Evolutionary conservation across 306 rosid species (phyloP).

Genomic region (Glycine soja): DNA sequence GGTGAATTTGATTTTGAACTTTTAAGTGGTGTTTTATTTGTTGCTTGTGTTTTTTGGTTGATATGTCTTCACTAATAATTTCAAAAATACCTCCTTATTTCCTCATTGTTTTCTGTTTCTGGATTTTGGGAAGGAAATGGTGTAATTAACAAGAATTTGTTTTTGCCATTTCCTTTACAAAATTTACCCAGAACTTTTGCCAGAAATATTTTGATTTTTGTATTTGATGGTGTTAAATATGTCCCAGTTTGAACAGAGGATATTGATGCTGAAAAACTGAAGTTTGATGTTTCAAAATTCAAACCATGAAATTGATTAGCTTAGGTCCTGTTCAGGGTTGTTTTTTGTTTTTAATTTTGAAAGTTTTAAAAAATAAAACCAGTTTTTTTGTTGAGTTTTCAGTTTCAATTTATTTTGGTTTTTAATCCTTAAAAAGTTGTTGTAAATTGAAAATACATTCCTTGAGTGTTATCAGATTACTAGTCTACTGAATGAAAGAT

Average conservation of each 20-base stretch:
- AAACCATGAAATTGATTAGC: neutral
- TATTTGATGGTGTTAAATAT: neutral
- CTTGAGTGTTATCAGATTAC: too few species aligned
- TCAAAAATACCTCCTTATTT: neutral
- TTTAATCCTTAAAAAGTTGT: too few species aligned
- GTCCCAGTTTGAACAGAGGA: neutral
- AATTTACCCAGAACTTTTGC: neutral
- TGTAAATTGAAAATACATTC: too few species aligned
- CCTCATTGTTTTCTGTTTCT: neutral
- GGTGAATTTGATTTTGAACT: too few species aligned
- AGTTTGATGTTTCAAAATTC: conserved; percentile 1
- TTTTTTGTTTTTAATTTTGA: too few species aligned
- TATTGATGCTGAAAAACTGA: neutral
- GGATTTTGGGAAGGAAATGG: neutral
- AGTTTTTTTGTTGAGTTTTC: too few species aligned
- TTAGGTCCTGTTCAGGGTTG: too few species aligned
- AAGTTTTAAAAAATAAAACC: too few species aligned
- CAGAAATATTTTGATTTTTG: neutral
- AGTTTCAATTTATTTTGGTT: too few species aligned
- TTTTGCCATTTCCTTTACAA: neutral
- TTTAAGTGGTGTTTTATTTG: neutral
- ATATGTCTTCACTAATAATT: neutral
- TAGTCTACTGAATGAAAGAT: too few species aligned
- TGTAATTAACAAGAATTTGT: neutral
- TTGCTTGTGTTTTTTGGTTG: neutral